Evolutionary conservation across 176 grass and related monocot species (phyloP), one percentile per base, ranked within the genome.

Genomic region (Phoenix roebelenii): DNA sequence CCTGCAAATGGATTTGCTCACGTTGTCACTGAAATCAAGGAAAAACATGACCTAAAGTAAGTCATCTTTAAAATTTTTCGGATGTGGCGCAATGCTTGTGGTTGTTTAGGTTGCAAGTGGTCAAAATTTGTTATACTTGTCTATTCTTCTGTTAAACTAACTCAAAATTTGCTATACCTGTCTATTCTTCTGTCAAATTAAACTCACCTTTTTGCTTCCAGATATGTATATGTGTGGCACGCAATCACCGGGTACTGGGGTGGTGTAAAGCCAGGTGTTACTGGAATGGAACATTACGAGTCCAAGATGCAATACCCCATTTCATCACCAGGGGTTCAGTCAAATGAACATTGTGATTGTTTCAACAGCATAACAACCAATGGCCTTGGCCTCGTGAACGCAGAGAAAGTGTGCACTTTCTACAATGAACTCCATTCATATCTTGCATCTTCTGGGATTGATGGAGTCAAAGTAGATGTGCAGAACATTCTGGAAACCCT

Each of bases 391-490:
- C 50, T 87, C 16, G 22, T 87, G 69, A 66, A 82, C 59, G 79
- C 84, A 58, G 61, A 52, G 23, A 82, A 72, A 65, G 72, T 87
- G 30, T 63, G 75, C 63, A 71, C 82, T n/a, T 87, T 87, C 63
- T 82, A 82, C 74, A 79, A 72, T 72, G 79, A 87, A 59, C 75
- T 82, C 30, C 80, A 89, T 61, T 57, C 61, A 15, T 89, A 80
- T 59, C 85, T 88, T 61, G 68, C 80, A 61, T 61, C 56, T 29
- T 7, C 62, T 39, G 80, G 72, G 52, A 68, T 89, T 49, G 80
- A 89, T 59, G 85, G 85, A 16, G 85, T 80, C 53, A 89, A 89
- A 72, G 85, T 89, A 60, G 85, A 84, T 77, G 80, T 70, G 49
- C 85, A 89, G 51, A 89, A 69, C n/a, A 52, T 83, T 54, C 65